These are phyloP conservation scores for Boletus bicolor DNA, from an alignment of 768 basidiomycete species.

Conservation along the genomic window DNA sequence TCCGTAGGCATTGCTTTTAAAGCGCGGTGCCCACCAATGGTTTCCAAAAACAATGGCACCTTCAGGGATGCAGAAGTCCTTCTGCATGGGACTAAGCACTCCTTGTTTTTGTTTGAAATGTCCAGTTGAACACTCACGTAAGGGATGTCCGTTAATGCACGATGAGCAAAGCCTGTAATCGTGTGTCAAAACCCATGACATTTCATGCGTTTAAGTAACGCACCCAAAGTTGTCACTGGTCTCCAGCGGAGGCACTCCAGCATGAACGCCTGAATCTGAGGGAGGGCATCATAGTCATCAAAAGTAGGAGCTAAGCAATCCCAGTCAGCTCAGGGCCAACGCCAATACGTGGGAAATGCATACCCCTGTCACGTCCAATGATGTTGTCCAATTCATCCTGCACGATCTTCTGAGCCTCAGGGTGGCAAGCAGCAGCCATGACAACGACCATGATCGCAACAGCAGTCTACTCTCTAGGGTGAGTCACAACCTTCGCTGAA, in stretches of 20 bases:
- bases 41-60: constrained; percentile 38
- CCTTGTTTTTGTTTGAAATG: neutral
- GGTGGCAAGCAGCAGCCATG: constrained; percentile 57
- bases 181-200: neutral
- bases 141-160: constrained; percentile 59
- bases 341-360: neutral
- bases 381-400: constrained; percentile 55
- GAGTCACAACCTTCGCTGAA: neutral
- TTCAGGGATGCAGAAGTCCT: constrained; percentile 33
- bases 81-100: constrained; percentile 23
- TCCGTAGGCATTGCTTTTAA: neutral
- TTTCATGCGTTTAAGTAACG: neutral
- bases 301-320: constrained; percentile 36
- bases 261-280: constrained; percentile 39
- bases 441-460: constrained; percentile 53
- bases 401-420: constrained; percentile 47
- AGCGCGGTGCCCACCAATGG: constrained; percentile 27
- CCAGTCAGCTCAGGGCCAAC: neutral
- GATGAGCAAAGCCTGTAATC: constrained; percentile 54
- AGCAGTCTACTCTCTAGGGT: constrained; percentile 37
- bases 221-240: constrained; percentile 36
- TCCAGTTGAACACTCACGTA: constrained; percentile 42
- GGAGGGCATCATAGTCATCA: constrained; percentile 35
- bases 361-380: constrained; percentile 42
- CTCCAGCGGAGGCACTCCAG: constrained; percentile 43